Evolutionary conservation across 2,329 filamentous ascomycete genomes (phyloP).

Genomic region (Clathrospora elynae): DNA sequence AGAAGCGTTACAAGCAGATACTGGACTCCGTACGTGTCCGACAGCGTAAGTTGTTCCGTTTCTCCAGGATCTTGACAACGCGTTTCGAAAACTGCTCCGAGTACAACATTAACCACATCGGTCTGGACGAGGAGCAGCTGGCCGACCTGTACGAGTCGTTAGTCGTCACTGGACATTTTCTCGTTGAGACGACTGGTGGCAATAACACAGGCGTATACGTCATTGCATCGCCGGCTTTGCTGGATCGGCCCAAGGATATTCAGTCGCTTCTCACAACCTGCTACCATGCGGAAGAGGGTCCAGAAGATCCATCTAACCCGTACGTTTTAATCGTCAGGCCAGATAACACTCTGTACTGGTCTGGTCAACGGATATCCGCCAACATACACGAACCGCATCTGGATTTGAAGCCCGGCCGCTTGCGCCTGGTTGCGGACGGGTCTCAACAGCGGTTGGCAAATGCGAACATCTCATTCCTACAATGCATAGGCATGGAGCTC

Average conservation of each 20-base stretch:
- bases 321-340: slow-evolving; percentile 87
- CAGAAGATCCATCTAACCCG: slow-evolving; percentile 76
- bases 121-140: slow-evolving; percentile 68
- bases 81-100: slow-evolving; percentile 97
- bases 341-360: slow-evolving; percentile 79
- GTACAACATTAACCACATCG: slow-evolving; percentile 81
- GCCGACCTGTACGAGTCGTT: slow-evolving; percentile 81
- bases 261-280: slow-evolving; percentile 82
- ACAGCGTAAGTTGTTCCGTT: slow-evolving; percentile 94
- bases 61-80: slow-evolving; percentile 86
- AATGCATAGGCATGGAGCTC: slow-evolving; percentile 80
- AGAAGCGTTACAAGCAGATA: slow-evolving; percentile 94
- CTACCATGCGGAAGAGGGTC: slow-evolving; percentile 69
- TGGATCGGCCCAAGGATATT: slow-evolving; percentile 77
- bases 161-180: slow-evolving; percentile 81
- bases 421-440: slow-evolving; percentile 87
- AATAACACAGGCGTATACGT: slow-evolving; percentile 75
- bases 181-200: slow-evolving; percentile 73
- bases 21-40: slow-evolving; percentile 94
- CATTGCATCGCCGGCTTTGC: slow-evolving; percentile 80
- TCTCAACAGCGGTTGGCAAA: slow-evolving; percentile 77
- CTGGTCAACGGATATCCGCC: slow-evolving; percentile 74
- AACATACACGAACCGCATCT: slow-evolving; percentile 76
- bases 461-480: slow-evolving; percentile 77
- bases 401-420: slow-evolving; percentile 83